phyloP scores from a whole-genome alignment of 495 filamentous ascomycete genomes.

The Neurospora sp. region DNA sequence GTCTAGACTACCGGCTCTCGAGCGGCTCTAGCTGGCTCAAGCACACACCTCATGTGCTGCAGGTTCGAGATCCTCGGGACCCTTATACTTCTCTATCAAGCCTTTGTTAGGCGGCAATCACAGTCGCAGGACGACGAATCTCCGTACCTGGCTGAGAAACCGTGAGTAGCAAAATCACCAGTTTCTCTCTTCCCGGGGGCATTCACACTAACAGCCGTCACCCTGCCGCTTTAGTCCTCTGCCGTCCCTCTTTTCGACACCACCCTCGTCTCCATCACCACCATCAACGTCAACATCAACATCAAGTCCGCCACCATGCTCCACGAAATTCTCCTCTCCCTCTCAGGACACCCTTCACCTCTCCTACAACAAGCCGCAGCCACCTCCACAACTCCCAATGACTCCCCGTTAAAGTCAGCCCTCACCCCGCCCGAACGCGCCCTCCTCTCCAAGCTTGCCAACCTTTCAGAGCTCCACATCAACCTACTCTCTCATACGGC shows the following conservation, averaged over 20 bases:
- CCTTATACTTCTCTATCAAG: conserved; percentile 35
- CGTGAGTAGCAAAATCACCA: background rate
- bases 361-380: conserved; percentile 48
- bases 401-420: conserved; percentile 23
- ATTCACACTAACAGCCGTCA: background rate
- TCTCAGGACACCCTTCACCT: conserved; percentile 86
- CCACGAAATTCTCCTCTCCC: conserved; percentile 90
- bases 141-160: background rate
- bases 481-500: conserved; percentile 52
- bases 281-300: conserved; percentile 5
- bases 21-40: background rate
- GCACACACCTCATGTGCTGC: conserved; percentile 24
- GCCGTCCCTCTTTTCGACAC: background rate
- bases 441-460: conserved; percentile 65
- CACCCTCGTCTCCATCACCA: background rate
- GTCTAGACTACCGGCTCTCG: background rate
- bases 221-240: background rate
- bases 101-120: conserved; percentile 14
- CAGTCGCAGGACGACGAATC: conserved; percentile 15
- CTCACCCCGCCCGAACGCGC: conserved; percentile 72
- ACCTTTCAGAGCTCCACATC: conserved; percentile 66
- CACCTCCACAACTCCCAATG: conserved; percentile 24
- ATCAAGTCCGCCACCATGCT: conserved; percentile 51
- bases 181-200: background rate
- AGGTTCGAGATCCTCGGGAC: conserved; percentile 41